Conservation (phyloP, 2,329 filamentous ascomycete species). For the Fusarium metavorans region DNA sequence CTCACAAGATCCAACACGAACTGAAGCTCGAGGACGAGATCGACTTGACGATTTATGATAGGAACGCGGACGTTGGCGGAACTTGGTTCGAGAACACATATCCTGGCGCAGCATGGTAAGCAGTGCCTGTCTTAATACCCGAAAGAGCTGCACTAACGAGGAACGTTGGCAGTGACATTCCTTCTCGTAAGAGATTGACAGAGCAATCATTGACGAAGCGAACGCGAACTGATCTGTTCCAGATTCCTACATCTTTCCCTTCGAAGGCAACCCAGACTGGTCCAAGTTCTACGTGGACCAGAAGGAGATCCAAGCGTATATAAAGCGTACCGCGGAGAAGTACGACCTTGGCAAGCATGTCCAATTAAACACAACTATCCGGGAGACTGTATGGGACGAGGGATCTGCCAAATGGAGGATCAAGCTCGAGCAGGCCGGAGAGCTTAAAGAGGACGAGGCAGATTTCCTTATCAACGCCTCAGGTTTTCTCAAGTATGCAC, state of each 20-base stretch:
- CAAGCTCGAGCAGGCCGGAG: neutral
- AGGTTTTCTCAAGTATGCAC: neutral
- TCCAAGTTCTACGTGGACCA: neutral
- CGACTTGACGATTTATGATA: neutral
- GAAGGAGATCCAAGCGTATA: neutral
- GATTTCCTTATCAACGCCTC: neutral
- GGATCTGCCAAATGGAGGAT: neutral
- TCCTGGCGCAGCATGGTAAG: neutral
- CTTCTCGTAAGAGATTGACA: neutral
- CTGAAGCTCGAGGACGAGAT: neutral
- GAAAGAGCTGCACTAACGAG: neutral
- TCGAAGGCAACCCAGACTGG: neutral
- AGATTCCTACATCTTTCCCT: neutral
- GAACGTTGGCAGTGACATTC: neutral
- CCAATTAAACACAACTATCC: neutral
- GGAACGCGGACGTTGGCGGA: neutral
- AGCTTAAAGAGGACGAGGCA: neutral
- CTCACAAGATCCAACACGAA: neutral
- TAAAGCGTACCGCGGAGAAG: neutral
- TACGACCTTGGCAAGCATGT: neutral
- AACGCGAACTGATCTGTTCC: neutral
- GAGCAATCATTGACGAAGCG: neutral
- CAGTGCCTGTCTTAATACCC: neutral
- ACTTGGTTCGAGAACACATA: neutral
- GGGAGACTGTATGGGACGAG: neutral